These are phyloP conservation scores for Nakazawaea wyomingensis DNA, from an alignment of 805 yeast genomes.

Conservation along the genomic window DNA sequence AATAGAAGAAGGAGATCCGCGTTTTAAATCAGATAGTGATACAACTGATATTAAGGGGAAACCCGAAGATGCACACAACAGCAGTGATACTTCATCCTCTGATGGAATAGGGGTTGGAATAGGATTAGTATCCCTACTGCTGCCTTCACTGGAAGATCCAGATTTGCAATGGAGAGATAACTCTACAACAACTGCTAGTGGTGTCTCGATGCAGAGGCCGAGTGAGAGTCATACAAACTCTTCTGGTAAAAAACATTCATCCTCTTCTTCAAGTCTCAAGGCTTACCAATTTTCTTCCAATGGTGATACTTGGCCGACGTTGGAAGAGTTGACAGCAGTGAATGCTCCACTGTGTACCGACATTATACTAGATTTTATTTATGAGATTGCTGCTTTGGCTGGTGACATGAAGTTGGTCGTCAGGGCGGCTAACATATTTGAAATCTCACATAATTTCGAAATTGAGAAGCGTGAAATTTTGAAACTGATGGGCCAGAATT, in stretches of 20 bases:
- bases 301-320: slow-evolving; percentile 35
- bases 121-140: slow-evolving; percentile 6
- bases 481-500: background rate
- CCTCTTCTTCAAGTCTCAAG: slow-evolving; percentile 1
- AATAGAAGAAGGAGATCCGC: slow-evolving; percentile 13
- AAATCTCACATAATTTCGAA: slow-evolving; percentile 38
- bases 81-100: slow-evolving; percentile 1
- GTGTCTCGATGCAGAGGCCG: background rate
- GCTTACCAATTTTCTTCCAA: background rate
- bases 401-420: slow-evolving; percentile 62
- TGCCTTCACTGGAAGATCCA: background rate
- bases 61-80: background rate
- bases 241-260: background rate
- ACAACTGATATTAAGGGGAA: background rate
- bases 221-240: background rate
- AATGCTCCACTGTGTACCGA: slow-evolving; percentile 52
- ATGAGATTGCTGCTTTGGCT: slow-evolving; percentile 55
- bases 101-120: slow-evolving; percentile 12
- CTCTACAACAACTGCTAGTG: background rate
- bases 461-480: slow-evolving; percentile 22
- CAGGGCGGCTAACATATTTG: slow-evolving; percentile 48
- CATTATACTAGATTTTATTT: slow-evolving; percentile 50
- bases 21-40: background rate
- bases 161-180: background rate
- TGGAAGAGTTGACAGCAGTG: slow-evolving; percentile 55